A percentile compares a stretch with the other conserved stretches of the same genome.
Conservation (phyloP, 225 moss, liverwort and hornwort genomes). For the Marchantia paleacea region DNA sequence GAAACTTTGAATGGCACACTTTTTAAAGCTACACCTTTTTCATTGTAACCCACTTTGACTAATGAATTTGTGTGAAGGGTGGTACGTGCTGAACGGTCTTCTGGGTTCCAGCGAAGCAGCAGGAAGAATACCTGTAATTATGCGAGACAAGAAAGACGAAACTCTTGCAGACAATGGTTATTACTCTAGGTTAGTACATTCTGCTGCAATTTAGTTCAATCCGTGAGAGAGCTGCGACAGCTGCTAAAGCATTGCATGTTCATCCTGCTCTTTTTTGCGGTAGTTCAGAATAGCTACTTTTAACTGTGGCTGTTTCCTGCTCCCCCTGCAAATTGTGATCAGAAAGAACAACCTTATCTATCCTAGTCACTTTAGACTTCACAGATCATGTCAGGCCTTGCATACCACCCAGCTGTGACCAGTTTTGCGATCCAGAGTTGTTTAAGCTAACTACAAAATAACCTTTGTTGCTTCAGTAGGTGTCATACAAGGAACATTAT, state of each 20-base stretch:
- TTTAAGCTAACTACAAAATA: background rate
- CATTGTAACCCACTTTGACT: background rate
- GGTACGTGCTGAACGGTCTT: conserved; percentile 56
- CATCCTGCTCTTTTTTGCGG: too few species aligned
- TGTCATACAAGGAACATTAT: too few species aligned
- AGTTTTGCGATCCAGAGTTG: background rate
- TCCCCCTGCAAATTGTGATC: background rate
- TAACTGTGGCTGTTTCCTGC: background rate
- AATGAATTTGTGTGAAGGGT: conserved; percentile 33
- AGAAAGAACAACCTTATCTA: background rate
- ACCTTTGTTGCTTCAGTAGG: background rate
- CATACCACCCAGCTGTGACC: background rate
- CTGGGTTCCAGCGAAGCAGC: conserved; percentile 43
- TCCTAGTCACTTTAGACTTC: background rate
- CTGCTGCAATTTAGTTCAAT: background rate
- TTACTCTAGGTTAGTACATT: background rate
- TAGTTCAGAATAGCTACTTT: too few species aligned
- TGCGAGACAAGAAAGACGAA: conserved; percentile 45
- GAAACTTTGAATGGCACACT: background rate
- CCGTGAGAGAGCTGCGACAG: background rate
- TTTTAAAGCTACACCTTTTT: background rate
- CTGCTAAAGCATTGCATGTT: background rate
- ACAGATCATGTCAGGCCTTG: background rate
- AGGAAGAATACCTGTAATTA: conserved; percentile 41
- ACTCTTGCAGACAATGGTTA: conserved; percentile 38